Conservation (phyloP, 371 early-diverging fungal species). For the Mortierella sp. region DNA sequence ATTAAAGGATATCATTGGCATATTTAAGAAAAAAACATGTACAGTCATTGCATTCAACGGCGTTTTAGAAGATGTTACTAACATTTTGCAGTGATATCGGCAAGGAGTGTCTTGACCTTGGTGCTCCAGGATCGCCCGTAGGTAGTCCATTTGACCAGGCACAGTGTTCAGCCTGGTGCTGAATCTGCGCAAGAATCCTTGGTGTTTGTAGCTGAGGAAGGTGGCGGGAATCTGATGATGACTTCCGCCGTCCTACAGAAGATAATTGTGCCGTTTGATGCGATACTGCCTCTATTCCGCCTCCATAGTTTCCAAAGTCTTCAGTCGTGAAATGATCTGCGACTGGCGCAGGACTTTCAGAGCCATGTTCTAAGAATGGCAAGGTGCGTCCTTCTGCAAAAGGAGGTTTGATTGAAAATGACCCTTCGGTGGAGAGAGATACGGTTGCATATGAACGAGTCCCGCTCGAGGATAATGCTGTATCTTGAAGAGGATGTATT, state of each 20-base stretch:
- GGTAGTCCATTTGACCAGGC: conserved; percentile 22
- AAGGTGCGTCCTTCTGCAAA: conserved; percentile 7
- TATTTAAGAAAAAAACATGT: not conserved
- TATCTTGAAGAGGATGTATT: not conserved
- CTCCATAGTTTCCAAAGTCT: not conserved
- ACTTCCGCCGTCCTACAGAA: conserved; percentile 9
- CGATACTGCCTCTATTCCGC: not conserved
- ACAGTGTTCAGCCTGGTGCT: conserved; percentile 30
- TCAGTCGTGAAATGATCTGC: not conserved
- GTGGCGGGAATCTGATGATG: not conserved
- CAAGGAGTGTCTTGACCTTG: not conserved
- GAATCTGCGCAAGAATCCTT: conserved; percentile 38
- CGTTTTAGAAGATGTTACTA: not conserved
- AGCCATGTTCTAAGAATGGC: not conserved
- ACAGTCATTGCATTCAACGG: too few relatives aligned
- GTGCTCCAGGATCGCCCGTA: not conserved
- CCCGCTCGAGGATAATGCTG: not conserved
- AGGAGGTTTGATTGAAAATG: not conserved
- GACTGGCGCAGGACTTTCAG: not conserved
- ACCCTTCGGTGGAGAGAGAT: not conserved
- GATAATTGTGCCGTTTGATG: conserved; percentile 5
- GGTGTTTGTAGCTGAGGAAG: conserved; percentile 45
- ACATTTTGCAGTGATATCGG: conserved; percentile 10
- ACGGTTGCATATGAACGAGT: not conserved
- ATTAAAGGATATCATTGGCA: not conserved